These are phyloP conservation scores for Backusella sp. DNA, from an alignment of 192 early-diverging fungal species.

Conservation along the genomic window DNA sequence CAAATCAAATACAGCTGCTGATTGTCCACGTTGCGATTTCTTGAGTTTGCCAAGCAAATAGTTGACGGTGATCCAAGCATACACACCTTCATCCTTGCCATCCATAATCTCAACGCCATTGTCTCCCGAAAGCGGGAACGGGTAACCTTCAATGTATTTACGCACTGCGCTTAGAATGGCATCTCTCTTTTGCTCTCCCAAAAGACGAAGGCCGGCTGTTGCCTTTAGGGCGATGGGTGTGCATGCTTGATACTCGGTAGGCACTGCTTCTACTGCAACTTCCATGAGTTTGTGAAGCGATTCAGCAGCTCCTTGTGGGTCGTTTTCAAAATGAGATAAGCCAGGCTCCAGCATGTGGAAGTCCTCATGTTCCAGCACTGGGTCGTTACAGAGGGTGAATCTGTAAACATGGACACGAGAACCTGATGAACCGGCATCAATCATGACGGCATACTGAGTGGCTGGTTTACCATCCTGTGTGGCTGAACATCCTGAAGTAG, in stretches of 20 bases:
- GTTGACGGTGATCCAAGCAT: constrained; percentile 98
- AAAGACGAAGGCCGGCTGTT: constrained; percentile 88
- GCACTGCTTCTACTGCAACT: constrained; percentile 64
- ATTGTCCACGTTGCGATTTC: constrained; percentile 44
- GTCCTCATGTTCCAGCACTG: constrained; percentile 88
- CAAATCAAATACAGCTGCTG: constrained; percentile 93
- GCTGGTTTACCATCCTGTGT: constrained; percentile 55
- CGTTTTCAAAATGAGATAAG: constrained; percentile 67
- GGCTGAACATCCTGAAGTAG: neutral
- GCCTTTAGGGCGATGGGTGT: constrained; percentile 97
- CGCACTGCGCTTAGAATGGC: constrained; percentile 75
- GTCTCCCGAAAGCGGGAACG: constrained; percentile 75
- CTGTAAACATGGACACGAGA: constrained; percentile 96
- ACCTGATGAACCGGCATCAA: constrained; percentile 97
- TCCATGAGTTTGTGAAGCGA: constrained; percentile 80
- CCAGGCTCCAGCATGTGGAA: constrained; percentile 88
- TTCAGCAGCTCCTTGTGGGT: constrained; percentile 75
- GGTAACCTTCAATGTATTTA: constrained; percentile 68
- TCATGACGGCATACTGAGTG: constrained; percentile 89
- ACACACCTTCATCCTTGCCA: constrained; percentile 91
- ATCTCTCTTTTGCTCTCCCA: constrained; percentile 71
- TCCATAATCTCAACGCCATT: constrained; percentile 90
- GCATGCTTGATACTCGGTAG: constrained; percentile 61
- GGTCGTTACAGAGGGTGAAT: constrained; percentile 87
- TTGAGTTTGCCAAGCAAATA: constrained; percentile 70